Base-by-base conservation (phyloP, 257 asterid genomes). In the Rehmannia glutinosa region DNA sequence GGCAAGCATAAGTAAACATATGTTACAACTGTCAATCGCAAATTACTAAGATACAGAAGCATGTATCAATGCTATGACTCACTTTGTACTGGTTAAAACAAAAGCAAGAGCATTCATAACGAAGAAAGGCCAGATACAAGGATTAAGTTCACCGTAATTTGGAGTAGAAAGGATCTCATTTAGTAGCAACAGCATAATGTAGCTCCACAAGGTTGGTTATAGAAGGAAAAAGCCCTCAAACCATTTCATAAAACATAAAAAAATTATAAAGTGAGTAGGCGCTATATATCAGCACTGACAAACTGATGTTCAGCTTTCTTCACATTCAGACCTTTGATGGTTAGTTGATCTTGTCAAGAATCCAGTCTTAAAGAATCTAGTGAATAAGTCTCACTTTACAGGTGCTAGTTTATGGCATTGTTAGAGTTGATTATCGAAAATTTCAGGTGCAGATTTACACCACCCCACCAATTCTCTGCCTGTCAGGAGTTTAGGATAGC, bases 1-100 rank as follows among this genome's bases (percentile, higher is more conserved):
- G 23, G 68, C 21, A 70, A 72, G 51, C 59, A 69, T 46, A 30
- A 5, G 27, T 62, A 43, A 61, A 42, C 39, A 51, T 50, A 38
- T 28, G 12, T 43, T 8, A 71, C 56, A 23, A 60, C 30, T 16
- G 30, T 24, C 1, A 23, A 49, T 16, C 9, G 62, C 51, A 20
- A 63, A 35, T 55, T 63, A 46, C 28, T 38, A 45, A 16, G 47
- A 35, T 20, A 32, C 7, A 39, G 41, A 64, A 32, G 59, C 68
- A 45, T 17, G 25, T 58, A 47, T 35, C 55, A 55, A 45, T 25
- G 9, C 2, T 2, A 28, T 28, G 33, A 28, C 62, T 28, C 19
- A 41, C 32, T 62, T 20, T 7, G 6, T 55, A 54, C 15, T 9
- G 27, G 56, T 6, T 35, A 28, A n/a, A n/a, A 61, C 32, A 61